These are phyloP conservation scores for Botrytis deweyae DNA, from an alignment of 2,329 filamentous ascomycete species.

Conservation along the genomic window DNA sequence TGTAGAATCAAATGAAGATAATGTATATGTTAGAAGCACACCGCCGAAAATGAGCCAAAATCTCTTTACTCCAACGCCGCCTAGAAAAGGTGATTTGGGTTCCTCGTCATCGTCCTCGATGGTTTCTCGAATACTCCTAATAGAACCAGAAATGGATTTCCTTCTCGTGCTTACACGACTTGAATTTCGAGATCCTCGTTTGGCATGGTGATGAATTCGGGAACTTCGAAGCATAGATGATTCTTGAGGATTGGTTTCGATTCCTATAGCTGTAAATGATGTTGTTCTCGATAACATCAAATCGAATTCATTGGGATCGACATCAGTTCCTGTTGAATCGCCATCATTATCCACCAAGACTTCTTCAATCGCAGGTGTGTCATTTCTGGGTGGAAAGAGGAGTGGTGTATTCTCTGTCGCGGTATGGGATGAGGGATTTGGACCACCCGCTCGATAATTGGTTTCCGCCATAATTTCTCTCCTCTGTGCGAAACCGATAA, in stretches of 20 bases:
- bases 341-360: slow-evolving; percentile 24
- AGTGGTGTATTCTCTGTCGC: slow-evolving; percentile 18
- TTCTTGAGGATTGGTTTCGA: slow-evolving; percentile 36
- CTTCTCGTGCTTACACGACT: slow-evolving; percentile 30
- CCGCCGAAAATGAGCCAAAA: slow-evolving; percentile 65
- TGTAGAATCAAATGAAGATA: slow-evolving; percentile 70
- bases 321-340: slow-evolving; percentile 43
- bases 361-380: slow-evolving; percentile 21
- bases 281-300: slow-evolving; percentile 34
- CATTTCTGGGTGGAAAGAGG: slow-evolving; percentile 21
- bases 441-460: background rate
- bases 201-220: slow-evolving; percentile 30
- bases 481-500: background rate
- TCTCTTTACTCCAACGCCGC: slow-evolving; percentile 45
- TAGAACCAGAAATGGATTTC: slow-evolving; percentile 29
- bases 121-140: slow-evolving; percentile 24
- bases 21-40: slow-evolving; percentile 57
- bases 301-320: slow-evolving; percentile 38
- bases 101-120: slow-evolving; percentile 24
- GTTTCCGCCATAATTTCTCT: background rate
- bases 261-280: slow-evolving; percentile 34
- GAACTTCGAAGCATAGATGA: slow-evolving; percentile 37
- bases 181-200: slow-evolving; percentile 22
- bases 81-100: slow-evolving; percentile 40
- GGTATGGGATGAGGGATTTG: background rate